Base-by-base conservation (phyloP, 306 rosid species). In the Rosa persica region DNA sequence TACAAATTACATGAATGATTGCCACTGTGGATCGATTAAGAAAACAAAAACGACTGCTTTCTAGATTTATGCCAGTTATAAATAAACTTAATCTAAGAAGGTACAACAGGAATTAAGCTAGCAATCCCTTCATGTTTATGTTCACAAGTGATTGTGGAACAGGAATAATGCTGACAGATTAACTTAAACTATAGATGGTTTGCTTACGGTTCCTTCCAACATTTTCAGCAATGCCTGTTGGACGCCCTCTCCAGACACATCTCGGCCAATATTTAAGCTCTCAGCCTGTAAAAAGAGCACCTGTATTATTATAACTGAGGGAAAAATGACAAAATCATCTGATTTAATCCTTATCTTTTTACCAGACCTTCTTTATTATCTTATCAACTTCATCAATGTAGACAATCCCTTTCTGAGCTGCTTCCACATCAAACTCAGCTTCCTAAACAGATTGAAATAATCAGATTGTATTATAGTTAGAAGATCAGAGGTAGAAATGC, bases 221-320 rank as follows among this genome's bases (percentile, higher is more conserved):
- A 91, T 91, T 91, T 89, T 91, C 40, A 91, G 85, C 42, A 91
- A 77, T 78, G 96, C 91, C 81, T 91, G 96, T 61, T 91, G 93
- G 74, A 91, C 96, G 52, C 96, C 93, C 87, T 90, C 96, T 61
- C 93, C 93, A 42, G 96, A 88, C 55, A 90, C 96, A 82, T 91
- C 96, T 85, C 96, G 89, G 78, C 93, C 92, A 84, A 73, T 60
- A 79, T 86, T 87, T 55, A 73, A 15, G 86, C 85, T 82, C 74
- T 89, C 92, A 27, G 78, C 82, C 96, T 90, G 89, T 73, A 72
- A 71, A 81, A 80, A 22, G 79, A 30, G 40, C 38, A 23, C 49
- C 54, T 40, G 47, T 60, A 42, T 70, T 38, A 57, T 66, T 42
- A 40, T 46, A 58, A 49, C 40, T 11, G 38, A 70, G 27, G 12